Conservation (phyloP, 306 rosid species). For the Inga leiocalycina region DNA sequence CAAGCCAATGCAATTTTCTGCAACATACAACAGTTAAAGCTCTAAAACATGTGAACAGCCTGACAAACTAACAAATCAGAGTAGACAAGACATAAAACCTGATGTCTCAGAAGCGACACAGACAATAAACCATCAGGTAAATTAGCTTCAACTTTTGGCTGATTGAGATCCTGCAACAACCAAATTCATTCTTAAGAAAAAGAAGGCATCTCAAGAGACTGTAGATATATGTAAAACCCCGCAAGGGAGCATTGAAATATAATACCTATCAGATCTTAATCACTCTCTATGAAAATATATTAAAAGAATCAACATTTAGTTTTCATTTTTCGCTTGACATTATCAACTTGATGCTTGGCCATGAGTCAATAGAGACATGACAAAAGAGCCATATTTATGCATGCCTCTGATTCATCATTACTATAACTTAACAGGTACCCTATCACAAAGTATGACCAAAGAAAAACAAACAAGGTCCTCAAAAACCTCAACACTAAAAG, state of each 20-base stretch:
- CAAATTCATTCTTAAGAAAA: slow-evolving; percentile 30
- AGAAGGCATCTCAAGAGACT: slow-evolving; percentile 4
- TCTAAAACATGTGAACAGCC: slow-evolving; percentile 23
- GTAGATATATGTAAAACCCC: background rate
- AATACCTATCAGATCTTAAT: slow-evolving; percentile 8
- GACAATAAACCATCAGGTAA: slow-evolving; percentile 82
- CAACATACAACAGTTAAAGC: slow-evolving; percentile 34
- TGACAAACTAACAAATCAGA: slow-evolving; percentile 16
- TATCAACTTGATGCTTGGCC: background rate
- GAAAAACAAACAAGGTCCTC: background rate
- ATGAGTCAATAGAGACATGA: background rate
- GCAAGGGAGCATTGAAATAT: background rate
- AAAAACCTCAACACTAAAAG: slow-evolving; percentile 18
- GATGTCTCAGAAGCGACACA: slow-evolving; percentile 89
- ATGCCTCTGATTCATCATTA: slow-evolving; percentile 1
- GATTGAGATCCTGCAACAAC: slow-evolving; percentile 80
- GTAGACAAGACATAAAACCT: slow-evolving; percentile 58
- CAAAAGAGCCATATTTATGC: slow-evolving; percentile 17
- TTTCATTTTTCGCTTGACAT: slow-evolving; percentile 11
- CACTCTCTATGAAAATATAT: background rate
- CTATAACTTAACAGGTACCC: background rate
- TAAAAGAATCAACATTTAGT: background rate
- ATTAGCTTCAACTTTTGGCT: slow-evolving; percentile 65
- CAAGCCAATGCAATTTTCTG: slow-evolving; percentile 98
- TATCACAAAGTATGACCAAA: background rate